phyloP scores from a whole-genome alignment of 257 asterid species.

The Ilex aquifolium region DNA sequence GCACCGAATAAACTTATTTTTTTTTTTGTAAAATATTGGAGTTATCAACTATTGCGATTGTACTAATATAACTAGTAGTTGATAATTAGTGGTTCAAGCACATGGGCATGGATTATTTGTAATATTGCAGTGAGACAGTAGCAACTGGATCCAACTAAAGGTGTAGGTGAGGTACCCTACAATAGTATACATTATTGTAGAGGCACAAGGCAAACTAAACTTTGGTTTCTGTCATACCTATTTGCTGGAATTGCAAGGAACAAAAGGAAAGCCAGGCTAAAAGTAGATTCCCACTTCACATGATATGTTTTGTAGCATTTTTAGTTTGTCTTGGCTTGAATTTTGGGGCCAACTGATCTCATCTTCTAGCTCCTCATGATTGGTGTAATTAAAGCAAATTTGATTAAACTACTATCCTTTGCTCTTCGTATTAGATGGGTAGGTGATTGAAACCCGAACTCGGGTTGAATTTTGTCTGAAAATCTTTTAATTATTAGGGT shows the following conservation, averaged over 20 bases:
- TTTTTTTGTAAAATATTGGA: too few species aligned
- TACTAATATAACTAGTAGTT: conserved; percentile 3
- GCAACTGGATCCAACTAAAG: conserved; percentile 29
- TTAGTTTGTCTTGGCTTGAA: conserved; percentile 10
- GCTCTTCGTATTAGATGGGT: too few species aligned
- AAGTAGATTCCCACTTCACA: conserved; percentile 25
- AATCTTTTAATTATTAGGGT: too few species aligned
- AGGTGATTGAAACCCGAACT: too few species aligned
- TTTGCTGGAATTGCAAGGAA: conserved; percentile 33
- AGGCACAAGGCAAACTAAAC: background rate
- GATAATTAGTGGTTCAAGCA: conserved; percentile 11
- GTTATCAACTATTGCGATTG: background rate
- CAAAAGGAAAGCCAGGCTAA: conserved; percentile 21
- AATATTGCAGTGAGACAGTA: conserved; percentile 16
- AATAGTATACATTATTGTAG: too few species aligned
- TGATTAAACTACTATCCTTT: too few species aligned
- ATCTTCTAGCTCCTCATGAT: background rate
- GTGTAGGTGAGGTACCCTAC: background rate
- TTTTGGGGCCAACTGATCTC: conserved; percentile 2
- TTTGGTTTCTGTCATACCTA: conserved; percentile 1
- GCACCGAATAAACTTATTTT: too few species aligned
- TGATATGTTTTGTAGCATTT: background rate
- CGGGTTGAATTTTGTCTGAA: too few species aligned
- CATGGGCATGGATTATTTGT: conserved; percentile 16
- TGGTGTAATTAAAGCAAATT: too few species aligned